Conservation (phyloP, 768 basidiomycete species). For the Trametes sanguinea region DNA sequence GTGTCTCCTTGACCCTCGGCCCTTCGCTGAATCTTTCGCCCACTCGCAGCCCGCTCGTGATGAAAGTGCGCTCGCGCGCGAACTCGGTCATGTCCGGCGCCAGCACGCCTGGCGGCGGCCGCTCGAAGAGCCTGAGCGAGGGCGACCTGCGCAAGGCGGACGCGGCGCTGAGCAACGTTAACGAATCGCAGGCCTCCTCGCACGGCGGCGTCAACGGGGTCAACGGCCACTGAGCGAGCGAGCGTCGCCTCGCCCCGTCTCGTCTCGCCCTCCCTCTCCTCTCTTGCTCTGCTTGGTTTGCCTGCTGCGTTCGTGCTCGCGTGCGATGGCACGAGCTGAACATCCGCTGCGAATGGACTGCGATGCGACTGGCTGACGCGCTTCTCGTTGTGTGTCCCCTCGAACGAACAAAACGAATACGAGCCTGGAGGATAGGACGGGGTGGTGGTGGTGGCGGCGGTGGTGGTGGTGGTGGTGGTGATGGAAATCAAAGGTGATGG, state of each 20-base stretch:
- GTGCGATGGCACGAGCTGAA: too few species aligned
- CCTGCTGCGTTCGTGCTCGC: too few species aligned
- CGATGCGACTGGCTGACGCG: neutral
- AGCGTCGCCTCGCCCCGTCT: neutral
- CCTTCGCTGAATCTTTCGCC: slow-evolving; percentile 14
- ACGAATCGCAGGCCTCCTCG: slow-evolving; percentile 21
- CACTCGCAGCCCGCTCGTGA: slow-evolving; percentile 70
- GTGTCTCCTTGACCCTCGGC: slow-evolving; percentile 1
- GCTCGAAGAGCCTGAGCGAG: slow-evolving; percentile 81
- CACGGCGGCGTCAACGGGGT: slow-evolving; percentile 27
- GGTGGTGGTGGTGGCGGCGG: too few species aligned
- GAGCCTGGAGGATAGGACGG: too few species aligned
- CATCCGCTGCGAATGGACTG: neutral
- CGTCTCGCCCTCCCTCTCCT: too few species aligned
- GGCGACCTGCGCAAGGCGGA: slow-evolving; percentile 86
- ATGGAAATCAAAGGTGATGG: too few species aligned
- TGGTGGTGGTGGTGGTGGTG: too few species aligned
- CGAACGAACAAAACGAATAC: too few species aligned
- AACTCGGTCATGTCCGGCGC: slow-evolving; percentile 73
- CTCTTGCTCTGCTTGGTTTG: neutral
- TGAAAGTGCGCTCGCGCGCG: slow-evolving; percentile 85
- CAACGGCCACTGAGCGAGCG: slow-evolving; percentile 17
- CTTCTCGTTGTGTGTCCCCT: too few species aligned
- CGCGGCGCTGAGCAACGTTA: slow-evolving; percentile 74
- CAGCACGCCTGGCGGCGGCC: slow-evolving; percentile 87